These are phyloP conservation scores for Juncus inflexus DNA, from an alignment of 176 grass and related monocot genomes.

Conservation along the genomic window DNA sequence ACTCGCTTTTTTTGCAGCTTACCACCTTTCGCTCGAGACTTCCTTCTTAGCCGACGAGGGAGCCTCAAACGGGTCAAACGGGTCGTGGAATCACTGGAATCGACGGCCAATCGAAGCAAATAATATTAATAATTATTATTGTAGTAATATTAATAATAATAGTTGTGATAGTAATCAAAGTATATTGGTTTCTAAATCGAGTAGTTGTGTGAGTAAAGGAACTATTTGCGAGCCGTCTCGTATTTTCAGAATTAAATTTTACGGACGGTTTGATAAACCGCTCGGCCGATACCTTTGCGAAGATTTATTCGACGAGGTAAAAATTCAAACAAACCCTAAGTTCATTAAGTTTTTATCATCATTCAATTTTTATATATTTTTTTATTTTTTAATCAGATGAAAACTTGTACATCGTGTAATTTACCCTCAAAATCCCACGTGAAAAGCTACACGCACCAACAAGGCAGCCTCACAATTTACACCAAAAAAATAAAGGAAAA, in stretches of 20 bases:
- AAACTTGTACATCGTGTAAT: slow-evolving; percentile 63
- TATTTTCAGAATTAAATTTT: slow-evolving; percentile 84
- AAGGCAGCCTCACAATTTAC: slow-evolving; percentile 69
- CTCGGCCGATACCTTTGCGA: slow-evolving; percentile 83
- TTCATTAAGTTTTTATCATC: slow-evolving; percentile 12
- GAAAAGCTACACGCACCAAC: slow-evolving; percentile 77
- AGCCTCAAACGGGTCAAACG: slow-evolving; percentile 41
- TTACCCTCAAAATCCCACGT: slow-evolving; percentile 71
- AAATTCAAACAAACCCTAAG: background rate
- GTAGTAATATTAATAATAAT: slow-evolving; percentile 47
- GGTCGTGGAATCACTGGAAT: background rate
- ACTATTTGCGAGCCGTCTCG: slow-evolving; percentile 49
- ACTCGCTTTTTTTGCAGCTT: slow-evolving; percentile 77
- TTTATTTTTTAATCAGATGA: slow-evolving; percentile 44
- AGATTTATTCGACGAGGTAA: slow-evolving; percentile 87
- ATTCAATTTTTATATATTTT: background rate
- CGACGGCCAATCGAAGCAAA: slow-evolving; percentile 29
- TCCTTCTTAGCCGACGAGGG: slow-evolving; percentile 91
- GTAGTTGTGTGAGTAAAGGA: slow-evolving; percentile 57
- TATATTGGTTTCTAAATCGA: slow-evolving; percentile 84
- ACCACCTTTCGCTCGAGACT: slow-evolving; percentile 76
- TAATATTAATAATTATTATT: slow-evolving; percentile 36
- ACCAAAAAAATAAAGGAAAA: slow-evolving; percentile 45
- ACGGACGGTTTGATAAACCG: slow-evolving; percentile 88
- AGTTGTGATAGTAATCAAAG: slow-evolving; percentile 33